Evolutionary conservation across 2,329 filamentous ascomycete genomes (phyloP).

Genomic region (Nigrospora sphaerica): DNA sequence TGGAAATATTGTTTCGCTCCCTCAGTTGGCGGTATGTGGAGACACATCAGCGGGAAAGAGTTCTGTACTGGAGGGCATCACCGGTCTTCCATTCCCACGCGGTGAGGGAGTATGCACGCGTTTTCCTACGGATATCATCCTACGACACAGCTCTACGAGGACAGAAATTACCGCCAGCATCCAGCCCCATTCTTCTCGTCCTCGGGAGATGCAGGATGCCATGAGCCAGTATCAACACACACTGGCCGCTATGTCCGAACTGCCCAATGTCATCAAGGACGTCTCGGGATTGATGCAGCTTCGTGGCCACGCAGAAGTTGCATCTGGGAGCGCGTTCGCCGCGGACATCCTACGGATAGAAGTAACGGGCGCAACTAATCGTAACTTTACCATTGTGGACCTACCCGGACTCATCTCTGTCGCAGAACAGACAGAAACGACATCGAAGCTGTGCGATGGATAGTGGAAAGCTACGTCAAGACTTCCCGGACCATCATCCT

Average conservation of each 20-base stretch:
- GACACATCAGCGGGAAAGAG: slow-evolving; percentile 16
- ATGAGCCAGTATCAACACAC: slow-evolving; percentile 7
- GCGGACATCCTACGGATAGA: slow-evolving; percentile 18
- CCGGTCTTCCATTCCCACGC: slow-evolving; percentile 15
- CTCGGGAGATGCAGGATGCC: background rate
- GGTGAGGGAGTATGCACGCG: slow-evolving; percentile 12
- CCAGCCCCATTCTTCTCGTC: slow-evolving; percentile 8
- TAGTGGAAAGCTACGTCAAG: slow-evolving; percentile 33
- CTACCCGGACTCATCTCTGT: slow-evolving; percentile 36
- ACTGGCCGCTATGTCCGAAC: slow-evolving; percentile 11
- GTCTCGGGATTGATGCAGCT: slow-evolving; percentile 11
- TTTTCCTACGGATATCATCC: slow-evolving; percentile 15
- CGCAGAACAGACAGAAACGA: slow-evolving; percentile 25
- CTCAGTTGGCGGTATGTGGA: slow-evolving; percentile 15
- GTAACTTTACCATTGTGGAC: slow-evolving; percentile 39
- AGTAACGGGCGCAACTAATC: slow-evolving; percentile 10
- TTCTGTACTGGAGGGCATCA: slow-evolving; percentile 14
- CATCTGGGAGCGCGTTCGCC: slow-evolving; percentile 9
- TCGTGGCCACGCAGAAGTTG: slow-evolving; percentile 3
- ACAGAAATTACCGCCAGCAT: slow-evolving; percentile 9
- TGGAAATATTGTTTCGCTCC: slow-evolving; percentile 8
- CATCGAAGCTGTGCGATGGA: slow-evolving; percentile 21
- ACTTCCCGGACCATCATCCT: slow-evolving; percentile 36
- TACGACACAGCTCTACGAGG: slow-evolving; percentile 4
- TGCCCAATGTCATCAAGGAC: slow-evolving; percentile 13